Base-by-base conservation (phyloP, 805 yeast genomes). In the Wickerhamomyces tratensis region DNA sequence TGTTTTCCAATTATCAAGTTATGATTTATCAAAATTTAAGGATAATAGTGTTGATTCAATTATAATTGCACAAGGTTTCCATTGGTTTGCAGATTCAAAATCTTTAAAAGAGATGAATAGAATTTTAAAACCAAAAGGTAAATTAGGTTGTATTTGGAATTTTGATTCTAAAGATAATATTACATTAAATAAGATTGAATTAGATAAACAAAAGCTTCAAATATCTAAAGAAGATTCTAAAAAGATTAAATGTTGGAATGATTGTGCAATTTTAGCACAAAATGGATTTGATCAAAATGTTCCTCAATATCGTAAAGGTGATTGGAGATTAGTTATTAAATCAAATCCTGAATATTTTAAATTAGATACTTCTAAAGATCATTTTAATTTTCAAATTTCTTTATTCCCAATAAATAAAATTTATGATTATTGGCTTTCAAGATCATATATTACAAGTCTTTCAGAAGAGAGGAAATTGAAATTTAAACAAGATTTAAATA, bases 11-110 rank as follows among this genome's bases (percentile, higher is more conserved):
- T 45, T 57, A 9, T 62, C 73, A 7, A 65, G 75, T 20, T 72
- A 72, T 49, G 47, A 59, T 2, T 12, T 31, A 8, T 51, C 76
- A n/a, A 80, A 82, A 1, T 46, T 69, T 1, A 61, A 57, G 2
- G 74, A 68, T 44, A 47, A 56, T 29, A 57, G 72, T 0, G 64
- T 67, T 20, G 83, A 77, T 54, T 68, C 71, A 0, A 59, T 79
- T 2, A 61, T 76, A 9, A 58, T 73, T 9, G 82, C 84, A 0
- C 84, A 79, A 49, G 85, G 76, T 0, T 79, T 73, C 54, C 85
- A 79, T 48, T 79, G 85, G 85, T 79, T 79, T 57, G 68, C 76
- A n/a, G 77, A 75, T 49, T 38, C 46, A 3, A 63, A 60, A 8
- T 61, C 80, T 0, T 50, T 79, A 33, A 56, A 60, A 42, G 85